Percentiles rank a stretch among this genome's conserved stretches.
Evolutionary conservation across 495 filamentous ascomycete species (phyloP).

Genomic region (Xylaria castorea): DNA sequence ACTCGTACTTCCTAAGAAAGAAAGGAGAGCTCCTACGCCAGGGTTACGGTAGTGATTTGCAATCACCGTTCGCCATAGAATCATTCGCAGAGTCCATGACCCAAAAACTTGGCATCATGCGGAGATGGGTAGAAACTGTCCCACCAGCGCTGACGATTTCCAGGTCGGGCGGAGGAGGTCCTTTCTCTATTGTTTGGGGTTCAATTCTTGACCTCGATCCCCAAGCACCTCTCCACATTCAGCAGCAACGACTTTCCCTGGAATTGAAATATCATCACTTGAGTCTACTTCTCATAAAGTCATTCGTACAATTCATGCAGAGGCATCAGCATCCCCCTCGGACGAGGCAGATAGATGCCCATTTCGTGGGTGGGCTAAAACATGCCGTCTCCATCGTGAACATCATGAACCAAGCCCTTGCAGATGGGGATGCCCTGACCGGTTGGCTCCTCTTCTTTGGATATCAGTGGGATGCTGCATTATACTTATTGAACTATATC

Average conservation of each 20-base stretch:
- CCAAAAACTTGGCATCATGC: not conserved
- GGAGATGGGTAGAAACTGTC: not conserved
- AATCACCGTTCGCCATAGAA: not conserved
- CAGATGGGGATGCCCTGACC: not conserved
- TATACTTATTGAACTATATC: not conserved
- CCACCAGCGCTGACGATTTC: not conserved
- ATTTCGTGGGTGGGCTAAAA: not conserved
- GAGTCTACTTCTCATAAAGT: conserved; percentile 10
- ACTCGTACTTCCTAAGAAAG: not conserved
- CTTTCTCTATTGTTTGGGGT: not conserved
- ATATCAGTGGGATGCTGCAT: conserved; percentile 7
- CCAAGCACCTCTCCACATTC: not conserved
- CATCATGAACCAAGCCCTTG: conserved; percentile 1
- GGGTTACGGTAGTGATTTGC: not conserved
- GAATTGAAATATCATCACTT: not conserved
- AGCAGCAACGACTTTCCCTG: not conserved
- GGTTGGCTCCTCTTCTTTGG: conserved; percentile 2
- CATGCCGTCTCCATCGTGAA: not conserved
- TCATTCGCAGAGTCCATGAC: conserved; percentile 1
- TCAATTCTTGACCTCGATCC: not conserved
- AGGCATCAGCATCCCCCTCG: not conserved
- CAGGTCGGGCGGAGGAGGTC: not conserved
- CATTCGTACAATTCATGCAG: conserved; percentile 3
- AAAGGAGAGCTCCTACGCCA: not conserved
- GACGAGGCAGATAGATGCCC: conserved; percentile 1